Base-by-base conservation (phyloP, 1,284 basidiomycete species). In the Puccinia novopanici region DNA sequence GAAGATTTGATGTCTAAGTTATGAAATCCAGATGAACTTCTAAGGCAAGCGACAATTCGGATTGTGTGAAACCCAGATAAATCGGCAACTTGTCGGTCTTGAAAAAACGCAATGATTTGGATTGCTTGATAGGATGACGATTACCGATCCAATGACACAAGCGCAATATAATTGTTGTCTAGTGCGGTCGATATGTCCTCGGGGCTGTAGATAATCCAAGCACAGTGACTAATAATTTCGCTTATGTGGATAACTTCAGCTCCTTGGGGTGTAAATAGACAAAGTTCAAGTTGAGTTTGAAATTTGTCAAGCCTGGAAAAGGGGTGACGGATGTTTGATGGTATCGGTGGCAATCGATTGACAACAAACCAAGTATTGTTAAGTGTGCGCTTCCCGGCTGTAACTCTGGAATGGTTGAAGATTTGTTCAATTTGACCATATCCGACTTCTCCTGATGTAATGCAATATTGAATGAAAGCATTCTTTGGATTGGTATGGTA, bases 141-240 rank as follows among this genome's bases (percentile, higher is more conserved):
- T 17, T 52, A 52, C 9, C 50, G 19, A 52, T 70, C 45, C 42
- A 70, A 52, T 12, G 42, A 50, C 42, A 70, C 67, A 50, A 70
- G 40, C 13, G 45, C 42, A 50, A 70, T 70, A 22, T 22, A 27
- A 22, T 70, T 45, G 30, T 12, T 27, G 12, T 70, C 13, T 2
- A 70, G 9, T 50, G 45, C 10, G 15, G 8, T 37, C 2, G 67
- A 50, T 17, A 73, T 27, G 30, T 73, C 27, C 27, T 48, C 15
- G 3, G 73, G 19, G 17, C 59, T 34, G 48, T 75, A 75, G 22
- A 17, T n/a, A 37, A 75, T 50, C 73, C 73, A 75, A 59, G 57
- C 73, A 75, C 57, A 75, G 22, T 75, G 54, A 48, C 54, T 24
- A 15, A 63, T 19, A 19, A 75, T 50, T 22, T 75, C 73, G 27